Base-by-base conservation (phyloP, 306 rosid genomes). In the Pyrus pyrifolia region DNA sequence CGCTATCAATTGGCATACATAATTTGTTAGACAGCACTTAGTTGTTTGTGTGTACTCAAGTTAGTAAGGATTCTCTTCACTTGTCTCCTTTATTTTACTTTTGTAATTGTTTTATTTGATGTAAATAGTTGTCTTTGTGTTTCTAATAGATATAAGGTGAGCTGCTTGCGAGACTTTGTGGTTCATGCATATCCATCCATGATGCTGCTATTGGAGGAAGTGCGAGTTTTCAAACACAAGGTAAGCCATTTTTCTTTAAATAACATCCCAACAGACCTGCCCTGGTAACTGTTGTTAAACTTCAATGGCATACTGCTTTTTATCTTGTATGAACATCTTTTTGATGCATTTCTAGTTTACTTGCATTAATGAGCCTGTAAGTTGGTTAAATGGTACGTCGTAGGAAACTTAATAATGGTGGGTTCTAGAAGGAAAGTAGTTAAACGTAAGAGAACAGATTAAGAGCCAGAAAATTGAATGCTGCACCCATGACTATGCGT, bases 181-280 rank as follows among this genome's bases (percentile, higher is more conserved):
- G 60, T 42, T 72, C 31, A 45, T 42, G 31, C 46, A 23, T 29
- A n/a, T 72, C 81, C 61, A 69, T 67, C 80, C n/a, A 63, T 33
- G 29, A 40, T 38, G 68, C 59, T 72, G 81, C 79, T 73, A 65
- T 65, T 79, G 70, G 69, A 70, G 76, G 35, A 58, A 66, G 58
- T 61, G 61, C 51, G 35, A 31, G 61, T 78, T 66, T 72, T 29
- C 52, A 67, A 18, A 74, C 69, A 25, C 78, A 52, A 76, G 38
- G 85, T 76, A 53, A 33, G 38, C 27, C 15, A 62, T 62, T 21
- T 27, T 62, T 62, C 35, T 29, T n/a, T 59, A n/a, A 59, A 22
- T 59, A 74, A 77, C 72, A 78, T 51, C 40, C 33, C 46, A 49
- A 15, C 55, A 49, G 21, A 18, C 21, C 55, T 15, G 55, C 49